Evolutionary conservation across 768 basidiomycete genomes (phyloP).

Genomic region (Naganishia vaughanmartiniae): DNA sequence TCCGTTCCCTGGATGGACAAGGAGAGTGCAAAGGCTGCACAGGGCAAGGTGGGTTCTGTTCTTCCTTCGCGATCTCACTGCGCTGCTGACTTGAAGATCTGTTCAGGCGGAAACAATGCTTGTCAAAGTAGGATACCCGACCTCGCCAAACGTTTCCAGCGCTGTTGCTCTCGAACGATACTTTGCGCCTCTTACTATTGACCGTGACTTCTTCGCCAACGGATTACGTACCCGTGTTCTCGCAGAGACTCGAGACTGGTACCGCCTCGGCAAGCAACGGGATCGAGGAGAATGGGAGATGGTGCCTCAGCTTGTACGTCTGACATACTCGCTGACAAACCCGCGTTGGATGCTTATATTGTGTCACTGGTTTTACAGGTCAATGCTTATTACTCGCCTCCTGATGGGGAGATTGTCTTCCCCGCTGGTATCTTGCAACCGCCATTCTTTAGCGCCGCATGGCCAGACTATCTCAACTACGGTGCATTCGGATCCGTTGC

Average conservation of each 20-base stretch:
- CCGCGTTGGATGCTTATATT: no score
- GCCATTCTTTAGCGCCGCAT: slow-evolving; percentile 80
- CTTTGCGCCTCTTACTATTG: slow-evolving; percentile 66
- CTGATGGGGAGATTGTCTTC: slow-evolving; percentile 85
- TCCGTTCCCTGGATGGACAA: slow-evolving; percentile 89
- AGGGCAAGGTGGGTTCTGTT: slow-evolving; percentile 64
- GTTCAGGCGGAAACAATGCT: slow-evolving; percentile 71
- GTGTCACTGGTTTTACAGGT: slow-evolving; percentile 43
- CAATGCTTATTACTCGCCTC: slow-evolving; percentile 84
- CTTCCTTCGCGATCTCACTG: neutral
- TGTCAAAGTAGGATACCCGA: slow-evolving; percentile 89
- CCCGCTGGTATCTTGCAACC: slow-evolving; percentile 92
- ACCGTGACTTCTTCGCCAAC: slow-evolving; percentile 78
- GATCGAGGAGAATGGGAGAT: slow-evolving; percentile 57
- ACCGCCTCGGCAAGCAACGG: slow-evolving; percentile 66
- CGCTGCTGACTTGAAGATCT: neutral
- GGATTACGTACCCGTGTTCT: slow-evolving; percentile 56
- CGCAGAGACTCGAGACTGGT: slow-evolving; percentile 69
- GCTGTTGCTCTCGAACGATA: slow-evolving; percentile 69
- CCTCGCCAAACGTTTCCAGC: slow-evolving; percentile 75
- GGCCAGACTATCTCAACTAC: slow-evolving; percentile 86
- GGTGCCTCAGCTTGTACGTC: slow-evolving; percentile 7
- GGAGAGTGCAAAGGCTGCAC: slow-evolving; percentile 73
- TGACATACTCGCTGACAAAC: no score
- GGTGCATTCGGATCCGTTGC: slow-evolving; percentile 91